Conservation (phyloP, 352 stramenopile genomes). For the Globisporangium ultimum region DNA sequence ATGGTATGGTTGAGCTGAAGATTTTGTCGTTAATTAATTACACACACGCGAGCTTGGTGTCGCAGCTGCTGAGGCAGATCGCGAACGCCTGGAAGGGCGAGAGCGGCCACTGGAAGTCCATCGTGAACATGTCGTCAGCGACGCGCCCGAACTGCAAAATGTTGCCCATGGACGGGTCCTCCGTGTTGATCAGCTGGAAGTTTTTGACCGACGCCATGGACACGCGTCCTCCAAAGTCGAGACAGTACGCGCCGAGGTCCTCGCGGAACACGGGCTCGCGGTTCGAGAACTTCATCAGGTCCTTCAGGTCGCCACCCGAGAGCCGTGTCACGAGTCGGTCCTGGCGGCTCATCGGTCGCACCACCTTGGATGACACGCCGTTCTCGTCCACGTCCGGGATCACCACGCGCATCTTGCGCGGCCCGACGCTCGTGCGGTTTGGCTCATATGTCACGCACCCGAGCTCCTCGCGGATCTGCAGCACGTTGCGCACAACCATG, state of each 20-base stretch:
- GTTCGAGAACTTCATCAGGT: constrained; percentile 88
- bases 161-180: constrained; percentile 83
- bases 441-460: constrained; percentile 86
- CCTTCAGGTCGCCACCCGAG: constrained; percentile 62
- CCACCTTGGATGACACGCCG: constrained; percentile 73
- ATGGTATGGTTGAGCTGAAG: not conserved
- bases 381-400: constrained; percentile 82
- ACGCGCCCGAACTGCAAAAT: constrained; percentile 88
- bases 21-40: constrained; percentile 23
- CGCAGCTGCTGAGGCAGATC: constrained; percentile 88
- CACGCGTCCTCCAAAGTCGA: constrained; percentile 18
- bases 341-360: constrained; percentile 81
- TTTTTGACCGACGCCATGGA: constrained; percentile 88
- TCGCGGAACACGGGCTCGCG: constrained; percentile 83
- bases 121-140: constrained; percentile 89
- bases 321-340: constrained; percentile 79
- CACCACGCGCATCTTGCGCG: constrained; percentile 84
- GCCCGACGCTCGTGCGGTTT: constrained; percentile 82
- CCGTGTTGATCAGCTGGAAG: constrained; percentile 84
- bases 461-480: constrained; percentile 85
- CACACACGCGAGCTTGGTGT: constrained; percentile 87
- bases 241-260: constrained; percentile 79
- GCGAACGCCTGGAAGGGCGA: constrained; percentile 86
- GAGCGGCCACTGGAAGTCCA: constrained; percentile 89
- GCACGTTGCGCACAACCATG: constrained; percentile 66